A percentile compares a stretch with the other conserved stretches of the same genome.
Conservation (phyloP, 768 basidiomycete genomes). For the Sporobolomyces phaffii region DNA sequence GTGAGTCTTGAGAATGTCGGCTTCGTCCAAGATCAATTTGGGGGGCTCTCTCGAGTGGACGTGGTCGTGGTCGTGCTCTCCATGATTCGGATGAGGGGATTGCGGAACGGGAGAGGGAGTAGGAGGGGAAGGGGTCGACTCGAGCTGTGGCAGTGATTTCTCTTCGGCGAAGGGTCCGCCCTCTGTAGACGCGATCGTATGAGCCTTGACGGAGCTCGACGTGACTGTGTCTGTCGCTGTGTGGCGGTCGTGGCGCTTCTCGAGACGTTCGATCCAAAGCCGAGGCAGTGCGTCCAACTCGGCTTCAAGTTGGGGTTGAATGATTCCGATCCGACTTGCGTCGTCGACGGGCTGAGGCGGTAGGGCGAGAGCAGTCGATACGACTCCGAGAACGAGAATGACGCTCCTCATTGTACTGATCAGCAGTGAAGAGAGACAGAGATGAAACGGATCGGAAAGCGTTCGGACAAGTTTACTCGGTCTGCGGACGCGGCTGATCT, state of each 20-base stretch:
- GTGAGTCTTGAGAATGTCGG: slow-evolving; percentile 61
- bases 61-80: not conserved
- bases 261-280: not conserved
- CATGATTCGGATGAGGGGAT: not conserved
- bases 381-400: not conserved
- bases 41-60: slow-evolving; percentile 28
- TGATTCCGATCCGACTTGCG: not conserved
- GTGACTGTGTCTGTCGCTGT: not conserved
- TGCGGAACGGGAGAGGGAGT: too few species aligned
- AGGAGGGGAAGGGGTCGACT: not conserved
- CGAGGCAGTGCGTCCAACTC: not conserved
- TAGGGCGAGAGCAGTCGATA: not conserved
- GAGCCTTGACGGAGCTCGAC: too few species aligned
- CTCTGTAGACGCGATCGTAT: too few species aligned
- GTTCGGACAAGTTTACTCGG: not conserved
- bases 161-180: too few species aligned
- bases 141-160: too few species aligned
- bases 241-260: not conserved
- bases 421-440: not conserved
- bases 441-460: not conserved
- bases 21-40: slow-evolving; percentile 59
- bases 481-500: too few species aligned
- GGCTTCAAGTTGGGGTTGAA: not conserved
- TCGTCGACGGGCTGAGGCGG: not conserved
- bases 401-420: not conserved